Evolutionary conservation across 305 asterid species (phyloP), one percentile per base, ranked within the genome.

Genomic region (Fraxinus angustifolia): DNA sequence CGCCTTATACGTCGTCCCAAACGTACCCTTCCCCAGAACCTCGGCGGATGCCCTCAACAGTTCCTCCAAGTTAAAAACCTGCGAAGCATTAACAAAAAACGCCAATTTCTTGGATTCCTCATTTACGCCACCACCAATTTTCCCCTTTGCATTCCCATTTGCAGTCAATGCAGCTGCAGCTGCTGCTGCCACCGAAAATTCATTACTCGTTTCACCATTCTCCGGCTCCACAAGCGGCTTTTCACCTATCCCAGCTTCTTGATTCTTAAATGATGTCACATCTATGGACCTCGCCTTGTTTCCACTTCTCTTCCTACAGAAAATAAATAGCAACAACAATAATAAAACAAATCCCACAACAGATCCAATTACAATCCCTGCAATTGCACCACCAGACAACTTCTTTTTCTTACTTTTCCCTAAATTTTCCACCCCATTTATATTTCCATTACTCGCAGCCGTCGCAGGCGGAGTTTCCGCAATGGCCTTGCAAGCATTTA

Each of bases 281-380:
- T 88, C 95, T 12, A 88, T 91, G 1, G 97, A 85, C 86, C 93
- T 85, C 4, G 91, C 81, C 38, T 88, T 93, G 35, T 72, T 90
- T 19, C 91, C 90, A n/a, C 84, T 87, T 87, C 91, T 86, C 85
- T 91, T 95, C 82, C 98, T 88, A 76, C 98, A 94, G 68, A 92
- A 21, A 40, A 94, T 23, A 11, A 92, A 88, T 84, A 91, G 21
- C 26, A 92, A 28, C 81, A 91, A 77, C 77, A 92, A 79, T 71
- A 94, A 2, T 71, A 92, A 16, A 30, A 92, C 6, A 3, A 92
- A 86, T 68, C 97, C 99, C 4, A 93, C 78, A 2, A 93, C 85
- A 85, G 96, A 90, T 86, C 99, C 99, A 65, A 95, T 83, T 67
- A 92, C 98, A 75, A 95, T 91, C 31, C 97, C 98, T 4, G 97